These are phyloP conservation scores for Quercus phellos DNA, from an alignment of 331 rosid genomes.

Conservation along the genomic window DNA sequence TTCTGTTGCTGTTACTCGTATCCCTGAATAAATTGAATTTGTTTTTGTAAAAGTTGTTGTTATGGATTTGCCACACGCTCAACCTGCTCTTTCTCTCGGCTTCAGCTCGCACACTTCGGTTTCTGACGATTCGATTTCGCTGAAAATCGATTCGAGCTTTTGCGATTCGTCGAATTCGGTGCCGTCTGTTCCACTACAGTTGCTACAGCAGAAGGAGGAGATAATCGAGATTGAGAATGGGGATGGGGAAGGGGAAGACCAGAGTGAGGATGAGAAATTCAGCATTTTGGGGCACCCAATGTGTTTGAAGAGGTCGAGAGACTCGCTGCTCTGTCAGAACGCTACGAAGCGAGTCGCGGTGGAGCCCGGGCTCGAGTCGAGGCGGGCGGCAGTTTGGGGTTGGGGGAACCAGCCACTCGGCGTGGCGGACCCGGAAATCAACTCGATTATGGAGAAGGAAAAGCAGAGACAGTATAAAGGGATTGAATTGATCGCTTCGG, in stretches of 20 bases:
- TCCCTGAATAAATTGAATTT: not conserved
- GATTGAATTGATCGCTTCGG: constrained; percentile 75
- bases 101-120: constrained; percentile 40
- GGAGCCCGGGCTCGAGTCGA: constrained; percentile 37
- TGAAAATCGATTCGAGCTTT: constrained; percentile 23
- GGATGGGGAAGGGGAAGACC: constrained; percentile 5
- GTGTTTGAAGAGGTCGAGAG: constrained; percentile 50
- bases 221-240: constrained; percentile 21
- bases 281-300: constrained; percentile 50
- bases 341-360: constrained; percentile 38
- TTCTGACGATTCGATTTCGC: constrained; percentile 19
- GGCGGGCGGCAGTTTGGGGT: constrained; percentile 31
- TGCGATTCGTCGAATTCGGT: constrained; percentile 17
- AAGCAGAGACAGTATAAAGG: constrained; percentile 57
- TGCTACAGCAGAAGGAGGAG: constrained; percentile 37
- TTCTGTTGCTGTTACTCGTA: constrained; percentile 40
- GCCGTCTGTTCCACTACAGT: constrained; percentile 27
- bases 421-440: constrained; percentile 68
- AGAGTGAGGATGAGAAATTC: constrained; percentile 44
- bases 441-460: constrained; percentile 68
- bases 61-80: constrained; percentile 43
- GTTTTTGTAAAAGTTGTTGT: not conserved
- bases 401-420: constrained; percentile 63
- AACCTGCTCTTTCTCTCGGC: constrained; percentile 53
- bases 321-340: constrained; percentile 21